Conservation (phyloP, 805 yeast genomes). For the Lachancea fermentati region DNA sequence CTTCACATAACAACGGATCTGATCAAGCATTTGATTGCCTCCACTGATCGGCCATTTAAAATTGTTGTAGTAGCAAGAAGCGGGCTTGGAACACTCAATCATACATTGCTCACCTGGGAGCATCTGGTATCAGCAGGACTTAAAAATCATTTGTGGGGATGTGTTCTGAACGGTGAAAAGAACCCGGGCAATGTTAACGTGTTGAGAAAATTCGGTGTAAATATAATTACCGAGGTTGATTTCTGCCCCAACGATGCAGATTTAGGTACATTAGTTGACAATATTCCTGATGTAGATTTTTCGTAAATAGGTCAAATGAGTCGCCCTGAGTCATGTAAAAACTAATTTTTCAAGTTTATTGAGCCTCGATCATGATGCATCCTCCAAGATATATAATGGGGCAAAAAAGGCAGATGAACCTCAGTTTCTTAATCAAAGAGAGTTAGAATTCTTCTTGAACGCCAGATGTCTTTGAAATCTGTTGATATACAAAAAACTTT, state of each 20-base stretch:
- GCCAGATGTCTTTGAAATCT: background rate
- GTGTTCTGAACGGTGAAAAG: conserved; percentile 23
- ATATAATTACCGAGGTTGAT: conserved; percentile 32
- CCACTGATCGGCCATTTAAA: conserved; percentile 13
- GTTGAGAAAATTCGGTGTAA: conserved; percentile 19
- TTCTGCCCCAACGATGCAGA: conserved; percentile 17
- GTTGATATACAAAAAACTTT: background rate
- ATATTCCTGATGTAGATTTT: conserved; percentile 10
- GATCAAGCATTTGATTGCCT: conserved; percentile 12
- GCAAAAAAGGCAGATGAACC: no score
- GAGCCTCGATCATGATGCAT: no score
- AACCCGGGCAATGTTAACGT: conserved; percentile 20
- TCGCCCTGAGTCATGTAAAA: background rate
- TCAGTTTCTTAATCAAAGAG: no score
- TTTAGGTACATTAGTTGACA: conserved; percentile 7
- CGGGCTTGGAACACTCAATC: conserved; percentile 30
- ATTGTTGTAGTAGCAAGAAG: conserved; percentile 28
- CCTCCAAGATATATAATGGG: no score
- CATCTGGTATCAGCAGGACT: conserved; percentile 19
- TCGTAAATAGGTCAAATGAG: no score
- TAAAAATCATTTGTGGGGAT: conserved; percentile 16
- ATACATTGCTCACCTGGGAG: conserved; percentile 26
- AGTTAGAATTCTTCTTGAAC: no score
- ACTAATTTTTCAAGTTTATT: no score
- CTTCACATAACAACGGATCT: conserved; percentile 24